phyloP scores from a whole-genome alignment of 2,329 filamentous ascomycete species.

The Cercospora nicotianae region DNA sequence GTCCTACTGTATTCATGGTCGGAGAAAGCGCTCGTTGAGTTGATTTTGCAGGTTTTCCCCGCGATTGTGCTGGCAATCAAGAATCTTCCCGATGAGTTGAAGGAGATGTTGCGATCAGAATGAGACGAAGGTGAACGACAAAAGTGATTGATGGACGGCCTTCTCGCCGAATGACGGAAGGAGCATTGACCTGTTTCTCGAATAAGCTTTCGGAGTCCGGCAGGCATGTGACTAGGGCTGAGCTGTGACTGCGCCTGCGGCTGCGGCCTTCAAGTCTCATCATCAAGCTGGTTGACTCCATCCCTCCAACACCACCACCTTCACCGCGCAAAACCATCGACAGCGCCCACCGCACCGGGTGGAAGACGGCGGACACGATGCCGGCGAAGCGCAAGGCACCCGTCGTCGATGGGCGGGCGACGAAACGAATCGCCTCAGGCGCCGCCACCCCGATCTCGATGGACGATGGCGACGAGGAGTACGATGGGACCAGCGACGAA shows the following conservation, averaged over 20 bases:
- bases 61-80: too few relatives aligned
- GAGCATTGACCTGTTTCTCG: neutral
- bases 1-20: slow-evolving; percentile 10
- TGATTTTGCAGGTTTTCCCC: too few relatives aligned
- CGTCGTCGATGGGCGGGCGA: slow-evolving; percentile 37
- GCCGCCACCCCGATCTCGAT: slow-evolving; percentile 47
- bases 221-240: slow-evolving; percentile 1
- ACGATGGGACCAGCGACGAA: slow-evolving; percentile 51
- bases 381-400: slow-evolving; percentile 43
- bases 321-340: neutral
- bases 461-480: slow-evolving; percentile 60
- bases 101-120: neutral
- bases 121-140: neutral
- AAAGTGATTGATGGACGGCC: neutral
- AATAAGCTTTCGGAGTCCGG: slow-evolving; percentile 10
- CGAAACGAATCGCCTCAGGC: slow-evolving; percentile 44
- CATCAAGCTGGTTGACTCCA: neutral
- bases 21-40: neutral
- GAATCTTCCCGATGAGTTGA: too few relatives aligned
- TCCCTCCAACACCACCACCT: neutral
- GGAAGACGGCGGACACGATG: slow-evolving; percentile 29
- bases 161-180: slow-evolving; percentile 12
- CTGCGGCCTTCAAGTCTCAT: neutral
- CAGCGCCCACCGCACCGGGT: neutral
- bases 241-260: neutral